Evolutionary conservation across 345 rosid genomes (phyloP), one percentile per base, ranked within the genome.

Genomic region (Melastoma malabathricum): DNA sequence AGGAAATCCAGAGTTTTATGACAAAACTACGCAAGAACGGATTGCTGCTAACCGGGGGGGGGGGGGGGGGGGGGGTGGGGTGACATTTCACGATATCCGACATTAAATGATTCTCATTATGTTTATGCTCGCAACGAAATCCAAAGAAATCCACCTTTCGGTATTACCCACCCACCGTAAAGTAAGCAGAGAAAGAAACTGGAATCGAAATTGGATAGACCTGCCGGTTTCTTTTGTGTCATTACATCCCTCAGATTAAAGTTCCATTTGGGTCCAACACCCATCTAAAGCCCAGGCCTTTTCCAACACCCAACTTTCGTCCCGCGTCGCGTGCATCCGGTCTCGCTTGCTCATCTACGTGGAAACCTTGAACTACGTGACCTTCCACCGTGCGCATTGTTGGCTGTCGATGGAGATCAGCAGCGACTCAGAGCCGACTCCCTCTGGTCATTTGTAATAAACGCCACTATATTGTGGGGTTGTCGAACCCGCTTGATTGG

Each of bases 281-380:
- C 2, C 38, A 31, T 31, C 7, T 7, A 31, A 31, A 31, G 38
- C 38, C 38, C 38, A 31, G 38, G 38, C 38, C 38, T 9, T 31
- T 31, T 6, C 38, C 1, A 31, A 31, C 38, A 6, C 19, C 19
- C 25, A 22, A 22, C 25, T n/a, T n/a, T n/a, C n/a, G n/a, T n/a
- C n/a, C n/a, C 98, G 84, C 39, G 47, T 72, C 20, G 81, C 85
- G 48, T 80, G 80, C 89, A 84, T 60, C 69, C 61, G 70, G 47
- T 84, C 96, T 63, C 34, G 64, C 58, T 74, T 71, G 44, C 77
- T 82, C 4, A 47, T 62, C 95, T 95, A 90, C 62, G 77, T 51
- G 48, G 66, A 75, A 64, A 90, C 80, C 77, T 74, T 80, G 55
- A 90, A 90, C 29, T 78, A 78, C 55, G 84, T 2, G 82, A 87